Evolutionary conservation across 2,329 filamentous ascomycete genomes (phyloP), one percentile per base, ranked within the genome.

Genomic region (Zymoseptoria passerinii): DNA sequence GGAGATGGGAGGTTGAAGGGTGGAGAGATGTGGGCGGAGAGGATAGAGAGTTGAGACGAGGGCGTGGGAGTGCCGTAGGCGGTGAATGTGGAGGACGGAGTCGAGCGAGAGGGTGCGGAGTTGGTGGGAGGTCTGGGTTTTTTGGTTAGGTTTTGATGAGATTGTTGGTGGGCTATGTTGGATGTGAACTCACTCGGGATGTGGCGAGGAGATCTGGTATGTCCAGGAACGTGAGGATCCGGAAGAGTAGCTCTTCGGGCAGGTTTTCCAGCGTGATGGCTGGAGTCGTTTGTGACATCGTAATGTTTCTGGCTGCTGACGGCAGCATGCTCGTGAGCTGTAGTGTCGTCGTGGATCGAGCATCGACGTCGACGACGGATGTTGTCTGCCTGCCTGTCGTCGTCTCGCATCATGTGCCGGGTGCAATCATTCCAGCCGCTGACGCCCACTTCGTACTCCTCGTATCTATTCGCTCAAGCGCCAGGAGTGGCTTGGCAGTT

Each of bases 81-180:
- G 85, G 63, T 80, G 76, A 55, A 75, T 75, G 69, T 88, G 86
- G 16, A 89, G 75, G 56, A 88, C 77, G n/a, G 86, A 87, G 49
- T 85, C 79, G 50, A 83, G 76, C 23, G 83, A 84, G 53, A 89
- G 78, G 50, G 73, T 70, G 63, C 86, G 83, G 54, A 90, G 78
- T 60, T 80, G 80, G 68, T 81, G 86, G 60, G 78, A 85, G 48
- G 81, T 81, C 84, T 87, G 69, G 16, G 16, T 16, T 44, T 4
- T 29, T 5, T 13, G 13, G 10, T 44, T 44, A 44, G 35, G 23
- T 23, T 23, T 23, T 23, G 23, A 4, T 2, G 23, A 4, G 23
- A 23, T 44, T 44, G 10, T 16, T 44, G 10, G n/a, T 44, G 35
- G 10, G 48, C 20, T 23, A 18, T 50, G 35, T 52, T 28, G 53